Percentiles rank a stretch among this genome's conserved stretches.
phyloP scores from a whole-genome alignment of 768 basidiomycete species.

The Trametes coccinea region DNA sequence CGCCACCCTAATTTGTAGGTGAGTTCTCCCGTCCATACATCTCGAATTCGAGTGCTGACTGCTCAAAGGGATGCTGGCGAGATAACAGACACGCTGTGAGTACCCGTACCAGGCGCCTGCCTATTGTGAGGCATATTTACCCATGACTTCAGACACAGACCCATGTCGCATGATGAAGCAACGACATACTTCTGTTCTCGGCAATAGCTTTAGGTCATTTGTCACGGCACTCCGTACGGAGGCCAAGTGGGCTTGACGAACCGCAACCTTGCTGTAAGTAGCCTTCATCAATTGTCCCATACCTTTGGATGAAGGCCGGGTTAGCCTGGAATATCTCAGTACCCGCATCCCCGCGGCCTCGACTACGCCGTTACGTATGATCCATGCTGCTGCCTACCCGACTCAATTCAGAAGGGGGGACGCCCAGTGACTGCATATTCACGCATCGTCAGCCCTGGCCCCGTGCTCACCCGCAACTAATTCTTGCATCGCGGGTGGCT shows the following conservation, averaged over 20 bases:
- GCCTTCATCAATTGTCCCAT: neutral
- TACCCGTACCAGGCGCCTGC: too few relatives aligned
- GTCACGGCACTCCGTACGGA: neutral
- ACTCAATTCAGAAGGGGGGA: conserved; percentile 5
- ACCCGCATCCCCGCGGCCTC: neutral
- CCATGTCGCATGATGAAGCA: too few relatives aligned
- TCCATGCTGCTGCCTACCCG: neutral
- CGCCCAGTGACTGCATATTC: neutral
- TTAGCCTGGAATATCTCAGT: neutral
- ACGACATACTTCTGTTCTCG: too few relatives aligned
- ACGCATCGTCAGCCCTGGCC: neutral
- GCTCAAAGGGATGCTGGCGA: too few relatives aligned
- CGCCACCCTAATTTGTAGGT: too few relatives aligned
- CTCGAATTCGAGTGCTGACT: too few relatives aligned
- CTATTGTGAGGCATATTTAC: too few relatives aligned
- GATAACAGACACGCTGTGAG: too few relatives aligned
- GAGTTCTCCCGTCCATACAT: too few relatives aligned
- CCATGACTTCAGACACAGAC: too few relatives aligned
- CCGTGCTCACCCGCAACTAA: neutral
- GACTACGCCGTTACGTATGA: conserved; percentile 4
- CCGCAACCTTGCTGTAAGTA: neutral
- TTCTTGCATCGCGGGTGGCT: neutral
- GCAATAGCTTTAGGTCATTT: too few relatives aligned
- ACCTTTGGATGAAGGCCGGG: neutral
- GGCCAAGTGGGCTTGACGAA: neutral